Percentiles rank a stretch among this genome's conserved stretches.
Conservation (phyloP, 2,329 filamentous ascomycete species). For the Colletotrichum tanaceti region DNA sequence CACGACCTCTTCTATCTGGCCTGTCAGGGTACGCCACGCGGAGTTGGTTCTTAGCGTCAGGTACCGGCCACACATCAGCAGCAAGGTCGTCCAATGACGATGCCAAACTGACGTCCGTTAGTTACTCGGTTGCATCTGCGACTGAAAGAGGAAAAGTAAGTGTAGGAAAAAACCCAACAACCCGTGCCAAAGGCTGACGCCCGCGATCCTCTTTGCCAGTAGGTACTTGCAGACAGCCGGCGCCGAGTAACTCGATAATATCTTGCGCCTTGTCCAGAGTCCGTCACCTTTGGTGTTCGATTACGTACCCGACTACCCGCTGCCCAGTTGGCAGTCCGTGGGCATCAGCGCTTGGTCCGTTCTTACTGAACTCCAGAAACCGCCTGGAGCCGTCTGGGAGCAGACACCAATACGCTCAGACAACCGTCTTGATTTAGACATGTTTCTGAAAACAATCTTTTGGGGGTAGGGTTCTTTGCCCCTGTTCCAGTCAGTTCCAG, state of each 20-base stretch:
- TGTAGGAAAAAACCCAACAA: constrained; percentile 17
- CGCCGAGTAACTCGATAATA: constrained; percentile 7
- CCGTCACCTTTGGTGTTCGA: constrained; percentile 10
- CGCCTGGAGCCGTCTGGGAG: constrained; percentile 24
- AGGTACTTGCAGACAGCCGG: constrained; percentile 15
- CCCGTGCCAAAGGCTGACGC: constrained; percentile 31
- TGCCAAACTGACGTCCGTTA: constrained; percentile 16
- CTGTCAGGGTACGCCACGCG: constrained; percentile 56
- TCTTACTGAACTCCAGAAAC: constrained; percentile 25
- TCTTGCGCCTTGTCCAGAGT: background rate
- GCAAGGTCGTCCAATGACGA: constrained; percentile 48
- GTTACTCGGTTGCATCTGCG: constrained; percentile 27
- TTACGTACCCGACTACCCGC: constrained; percentile 26
- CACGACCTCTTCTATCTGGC: constrained; percentile 43
- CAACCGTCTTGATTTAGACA: constrained; percentile 7
- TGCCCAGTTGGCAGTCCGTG: constrained; percentile 33
- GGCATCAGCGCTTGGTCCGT: constrained; percentile 16
- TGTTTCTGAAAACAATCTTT: constrained; percentile 19
- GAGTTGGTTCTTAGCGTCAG: constrained; percentile 50
- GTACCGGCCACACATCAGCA: constrained; percentile 53
- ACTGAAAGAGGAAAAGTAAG: background rate
- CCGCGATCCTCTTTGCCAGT: constrained; percentile 20
- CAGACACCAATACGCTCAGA: constrained; percentile 6
- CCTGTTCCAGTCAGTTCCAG: constrained; percentile 32
- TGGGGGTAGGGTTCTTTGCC: background rate